Base-by-base conservation (phyloP, 2,329 filamentous ascomycete species). In the Cryphonectria naterciae region DNA sequence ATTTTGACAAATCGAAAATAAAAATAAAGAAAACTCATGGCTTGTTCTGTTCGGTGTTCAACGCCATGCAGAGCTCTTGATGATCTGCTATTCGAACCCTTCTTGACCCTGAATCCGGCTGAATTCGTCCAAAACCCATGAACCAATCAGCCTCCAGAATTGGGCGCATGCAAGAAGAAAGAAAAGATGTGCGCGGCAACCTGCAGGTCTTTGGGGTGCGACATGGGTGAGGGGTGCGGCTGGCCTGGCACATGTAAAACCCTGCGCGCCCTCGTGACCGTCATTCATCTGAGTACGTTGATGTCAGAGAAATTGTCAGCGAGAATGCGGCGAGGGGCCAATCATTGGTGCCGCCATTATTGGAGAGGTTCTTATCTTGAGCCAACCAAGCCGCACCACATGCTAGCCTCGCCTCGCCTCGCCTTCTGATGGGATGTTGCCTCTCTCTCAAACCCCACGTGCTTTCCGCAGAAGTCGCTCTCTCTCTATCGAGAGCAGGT, bases 351-450 rank as follows among this genome's bases (percentile, higher is more conserved):
- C 39, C 60, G 68, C 58, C 41, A 63, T 68, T 41, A 32, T 58
- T 58, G 25, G 35, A 8, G 22, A 17, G 13, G 28, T 66, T 68
- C 70, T 72, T 72, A 72, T 72, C 70, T 72, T 62, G 65, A 61
- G 68, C 68, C 70, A 72, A 72, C 70, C 60, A 72, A 46, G 52
- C 37, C 62, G 61, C 35, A 69, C 68, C 61, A 56, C 65, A 62
- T 68, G 66, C 61, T 62, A 72, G 70, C 68, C 70, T 70, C 70
- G 70, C 68, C 70, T 70, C 70, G 70, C 68, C 70, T 70, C 70
- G 70, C 63, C 63, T 58, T 64, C 13, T 37, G 28, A 67, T 56
- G 37, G 39, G 52, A 61, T 64, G 49, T 32, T 19, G 61, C 35
- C 43, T 61, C 61, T 61, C 43, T 54, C 35, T 58, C 41, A n/a